These are phyloP conservation scores for Metarhizium album DNA, from an alignment of 2,329 filamentous ascomycete genomes.

Conservation along the genomic window DNA sequence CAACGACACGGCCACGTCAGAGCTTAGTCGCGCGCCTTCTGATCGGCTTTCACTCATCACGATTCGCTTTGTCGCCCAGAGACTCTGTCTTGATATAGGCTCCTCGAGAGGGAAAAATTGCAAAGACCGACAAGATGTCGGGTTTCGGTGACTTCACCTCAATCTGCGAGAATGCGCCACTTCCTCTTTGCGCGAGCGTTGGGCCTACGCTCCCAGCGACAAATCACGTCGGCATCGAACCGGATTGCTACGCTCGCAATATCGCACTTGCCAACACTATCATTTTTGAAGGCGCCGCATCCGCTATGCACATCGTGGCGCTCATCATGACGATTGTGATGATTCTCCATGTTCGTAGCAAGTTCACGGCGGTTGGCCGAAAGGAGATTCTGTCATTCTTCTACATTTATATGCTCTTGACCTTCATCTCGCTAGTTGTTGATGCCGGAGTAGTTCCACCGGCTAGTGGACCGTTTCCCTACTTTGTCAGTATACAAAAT, in stretches of 20 bases:
- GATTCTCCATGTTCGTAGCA: conserved; percentile 92
- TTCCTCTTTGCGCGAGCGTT: conserved; percentile 80
- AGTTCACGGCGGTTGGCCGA: conserved; percentile 89
- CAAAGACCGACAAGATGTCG: conserved; percentile 41
- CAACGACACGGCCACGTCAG: not conserved
- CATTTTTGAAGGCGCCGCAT: conserved; percentile 89
- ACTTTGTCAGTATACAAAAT: conserved; percentile 81
- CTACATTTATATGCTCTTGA: conserved; percentile 89
- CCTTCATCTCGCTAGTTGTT: conserved; percentile 77
- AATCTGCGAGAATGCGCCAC: conserved; percentile 74
- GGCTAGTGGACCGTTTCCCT: conserved; percentile 69
- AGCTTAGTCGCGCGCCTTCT: not conserved
- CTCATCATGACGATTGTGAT: conserved; percentile 92
- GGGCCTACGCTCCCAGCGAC: conserved; percentile 62
- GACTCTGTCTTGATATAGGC: not conserved
- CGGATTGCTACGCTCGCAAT: conserved; percentile 85
- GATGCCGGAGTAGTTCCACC: conserved; percentile 89
- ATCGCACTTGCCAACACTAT: conserved; percentile 97
- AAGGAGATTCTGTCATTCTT: conserved; percentile 80
- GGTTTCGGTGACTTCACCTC: conserved; percentile 84
- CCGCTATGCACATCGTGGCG: conserved; percentile 84
- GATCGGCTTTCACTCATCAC: not conserved
- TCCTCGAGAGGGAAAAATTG: not conserved
- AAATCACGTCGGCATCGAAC: conserved; percentile 66
- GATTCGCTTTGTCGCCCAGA: not conserved